phyloP scores from a whole-genome alignment of 2,329 filamentous ascomycete genomes.

The Colletotrichum sp. region DNA sequence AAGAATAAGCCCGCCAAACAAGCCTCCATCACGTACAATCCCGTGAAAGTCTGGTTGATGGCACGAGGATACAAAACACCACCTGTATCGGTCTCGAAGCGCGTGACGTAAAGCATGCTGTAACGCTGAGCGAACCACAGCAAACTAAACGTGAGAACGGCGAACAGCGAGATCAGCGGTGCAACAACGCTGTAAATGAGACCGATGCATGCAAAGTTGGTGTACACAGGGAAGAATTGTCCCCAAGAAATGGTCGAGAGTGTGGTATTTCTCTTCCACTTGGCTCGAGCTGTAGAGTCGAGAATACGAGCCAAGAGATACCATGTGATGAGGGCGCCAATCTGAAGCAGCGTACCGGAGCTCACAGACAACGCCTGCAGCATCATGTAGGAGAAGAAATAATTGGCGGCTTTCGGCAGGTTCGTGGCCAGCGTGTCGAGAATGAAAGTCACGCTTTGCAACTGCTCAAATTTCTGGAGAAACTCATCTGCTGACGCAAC shows the following conservation, averaged over 20 bases:
- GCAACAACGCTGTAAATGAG: slow-evolving; percentile 89
- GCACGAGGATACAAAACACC: slow-evolving; percentile 90
- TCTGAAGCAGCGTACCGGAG: slow-evolving; percentile 85
- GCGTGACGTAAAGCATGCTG: slow-evolving; percentile 92
- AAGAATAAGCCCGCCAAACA: slow-evolving; percentile 91
- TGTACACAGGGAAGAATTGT: slow-evolving; percentile 93
- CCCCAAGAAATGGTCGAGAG: slow-evolving; percentile 86
- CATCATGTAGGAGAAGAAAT: slow-evolving; percentile 99
- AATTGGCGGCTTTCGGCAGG: slow-evolving; percentile 87
- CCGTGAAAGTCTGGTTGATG: slow-evolving; percentile 94
- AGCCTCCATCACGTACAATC: slow-evolving; percentile 93
- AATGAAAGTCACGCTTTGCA: slow-evolving; percentile 66
- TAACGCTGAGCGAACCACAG: slow-evolving; percentile 98
- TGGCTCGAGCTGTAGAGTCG: slow-evolving; percentile 81
- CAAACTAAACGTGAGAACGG: slow-evolving; percentile 87
- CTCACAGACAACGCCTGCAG: slow-evolving; percentile 91
- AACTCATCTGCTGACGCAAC: slow-evolving; percentile 67
- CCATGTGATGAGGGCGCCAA: slow-evolving; percentile 80
- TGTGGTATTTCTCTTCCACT: slow-evolving; percentile 84
- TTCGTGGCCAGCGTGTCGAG: slow-evolving; percentile 77
- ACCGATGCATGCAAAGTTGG: slow-evolving; percentile 92
- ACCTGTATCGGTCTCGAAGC: slow-evolving; percentile 88
- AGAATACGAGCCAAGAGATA: slow-evolving; percentile 81
- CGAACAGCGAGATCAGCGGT: slow-evolving; percentile 90
- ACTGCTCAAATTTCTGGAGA: slow-evolving; percentile 50